Base-by-base conservation (phyloP, 2,329 filamentous ascomycete species). In the Penicillium concentricum region DNA sequence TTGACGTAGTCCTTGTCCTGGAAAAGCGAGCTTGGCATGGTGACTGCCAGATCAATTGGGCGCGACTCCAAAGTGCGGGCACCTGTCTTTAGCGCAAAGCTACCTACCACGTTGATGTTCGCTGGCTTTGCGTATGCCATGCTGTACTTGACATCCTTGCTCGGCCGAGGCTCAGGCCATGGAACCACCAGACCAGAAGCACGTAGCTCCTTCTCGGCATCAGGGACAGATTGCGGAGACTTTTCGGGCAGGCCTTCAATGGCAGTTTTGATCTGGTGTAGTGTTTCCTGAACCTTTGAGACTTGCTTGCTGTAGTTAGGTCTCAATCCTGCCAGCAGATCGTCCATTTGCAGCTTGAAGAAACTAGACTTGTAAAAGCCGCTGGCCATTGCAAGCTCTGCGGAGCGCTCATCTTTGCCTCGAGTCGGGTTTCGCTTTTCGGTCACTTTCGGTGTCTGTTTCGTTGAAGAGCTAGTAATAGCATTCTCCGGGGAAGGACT, bases 1-100 rank as follows among this genome's bases (percentile, higher is more conserved):
- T 96, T 92, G 48, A 92, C 82, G 72, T 93, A 97, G 74, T 99
- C 94, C 76, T 97, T 97, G 43, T 95, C 90, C 69, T 96, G 91
- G 67, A 97, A 92, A 13, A 96, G 76, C 1, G 83, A 77, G 56
- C 79, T 66, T 5, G 94, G 93, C 86, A 99, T 95, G 46, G 89
- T 89, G 16, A 96, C 85, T 6, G 93, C 86, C 82, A 97, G 84
- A 73, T 97, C 93, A 58, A 97, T 81, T 16, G 83, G 80, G 26
- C 87, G 76, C 26, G 60, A 58, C 72, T 74, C 47, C 76, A 74
- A 63, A 26, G 81, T 80, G 67, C 88, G 89, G 56, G 86, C 79
- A 74, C 91, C 88, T 2, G 87, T 92, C 72, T 85, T 88, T 50
- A 90, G 80, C 12, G 89, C 84, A 77, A 95, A 93, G 74, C 92